phyloP scores from a whole-genome alignment of 2,329 filamentous ascomycete species.

The Aspergillus latus region DNA sequence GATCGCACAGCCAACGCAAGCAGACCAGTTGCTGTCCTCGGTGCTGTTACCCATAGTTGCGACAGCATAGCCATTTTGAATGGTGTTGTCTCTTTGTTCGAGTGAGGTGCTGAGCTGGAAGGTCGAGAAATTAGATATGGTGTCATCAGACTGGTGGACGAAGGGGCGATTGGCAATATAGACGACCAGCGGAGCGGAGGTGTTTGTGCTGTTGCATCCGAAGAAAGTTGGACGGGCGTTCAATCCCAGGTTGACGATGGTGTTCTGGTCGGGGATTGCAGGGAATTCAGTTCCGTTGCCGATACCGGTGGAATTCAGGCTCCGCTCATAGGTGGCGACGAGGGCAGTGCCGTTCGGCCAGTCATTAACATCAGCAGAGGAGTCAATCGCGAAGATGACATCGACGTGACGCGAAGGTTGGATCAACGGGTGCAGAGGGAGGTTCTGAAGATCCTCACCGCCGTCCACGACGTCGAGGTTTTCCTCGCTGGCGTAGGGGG shows the following conservation, averaged over 20 bases:
- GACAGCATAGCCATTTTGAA: conserved; percentile 80
- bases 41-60: conserved; percentile 82
- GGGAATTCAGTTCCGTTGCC: conserved; percentile 72
- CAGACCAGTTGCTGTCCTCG: conserved; percentile 70
- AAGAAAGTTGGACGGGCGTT: conserved; percentile 78
- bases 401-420: conserved; percentile 71
- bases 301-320: conserved; percentile 54
- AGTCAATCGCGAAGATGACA: conserved; percentile 78
- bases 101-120: conserved; percentile 66
- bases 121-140: conserved; percentile 73
- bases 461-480: conserved; percentile 74
- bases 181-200: conserved; percentile 64
- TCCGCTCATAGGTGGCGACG: conserved; percentile 71
- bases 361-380: conserved; percentile 68
- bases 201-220: conserved; percentile 69
- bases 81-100: conserved; percentile 71
- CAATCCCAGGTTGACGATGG: conserved; percentile 73
- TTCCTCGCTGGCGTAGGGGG: conserved; percentile 54
- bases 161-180: conserved; percentile 89
- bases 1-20: conserved; percentile 85
- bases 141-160: conserved; percentile 46
- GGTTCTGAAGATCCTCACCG: conserved; percentile 74
- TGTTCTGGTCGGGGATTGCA: conserved; percentile 69
- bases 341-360: conserved; percentile 79
- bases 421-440: conserved; percentile 75